Conservation (phyloP, 371 early-diverging fungal genomes). For the Apophysomyces trapeziformis region DNA sequence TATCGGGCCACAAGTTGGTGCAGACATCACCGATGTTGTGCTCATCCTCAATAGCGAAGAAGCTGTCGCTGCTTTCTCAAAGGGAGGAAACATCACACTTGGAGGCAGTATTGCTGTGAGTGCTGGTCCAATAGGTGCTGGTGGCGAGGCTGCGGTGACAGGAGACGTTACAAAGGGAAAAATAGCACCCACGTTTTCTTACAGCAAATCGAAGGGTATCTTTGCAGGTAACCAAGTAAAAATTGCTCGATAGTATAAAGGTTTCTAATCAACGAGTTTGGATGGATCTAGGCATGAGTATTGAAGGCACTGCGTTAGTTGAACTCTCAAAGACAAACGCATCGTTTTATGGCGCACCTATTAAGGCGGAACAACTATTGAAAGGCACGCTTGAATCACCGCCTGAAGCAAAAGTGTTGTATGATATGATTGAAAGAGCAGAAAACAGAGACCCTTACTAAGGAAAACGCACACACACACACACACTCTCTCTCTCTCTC, state of each 20-base stretch:
- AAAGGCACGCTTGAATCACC: conserved; percentile 36
- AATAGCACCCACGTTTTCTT: conserved; percentile 58
- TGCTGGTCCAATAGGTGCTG: conserved; percentile 81
- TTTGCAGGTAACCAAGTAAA: conserved; percentile 62
- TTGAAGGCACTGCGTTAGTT: conserved; percentile 26
- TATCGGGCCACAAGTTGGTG: conserved; percentile 81
- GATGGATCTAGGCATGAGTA: not conserved
- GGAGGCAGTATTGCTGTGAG: conserved; percentile 74
- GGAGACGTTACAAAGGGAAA: conserved; percentile 53
- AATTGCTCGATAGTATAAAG: not conserved
- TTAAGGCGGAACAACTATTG: conserved; percentile 56
- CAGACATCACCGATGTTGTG: conserved; percentile 83
- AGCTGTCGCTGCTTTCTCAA: conserved; percentile 77
- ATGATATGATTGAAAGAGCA: conserved; percentile 44
- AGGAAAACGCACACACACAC: not conserved
- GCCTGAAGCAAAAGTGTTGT: conserved; percentile 34
- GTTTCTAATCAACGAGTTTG: too few relatives aligned
- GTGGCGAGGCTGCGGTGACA: conserved; percentile 74
- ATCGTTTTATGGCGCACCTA: conserved; percentile 53
- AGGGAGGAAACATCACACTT: conserved; percentile 77
- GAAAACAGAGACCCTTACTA: conserved; percentile 48
- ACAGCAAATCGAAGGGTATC: conserved; percentile 77
- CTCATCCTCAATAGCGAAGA: conserved; percentile 79
- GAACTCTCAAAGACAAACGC: conserved; percentile 61
- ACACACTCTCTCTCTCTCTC: too few relatives aligned